Evolutionary conservation across 805 yeast species (phyloP).

Genomic region (Schwanniomyces sp.): DNA sequence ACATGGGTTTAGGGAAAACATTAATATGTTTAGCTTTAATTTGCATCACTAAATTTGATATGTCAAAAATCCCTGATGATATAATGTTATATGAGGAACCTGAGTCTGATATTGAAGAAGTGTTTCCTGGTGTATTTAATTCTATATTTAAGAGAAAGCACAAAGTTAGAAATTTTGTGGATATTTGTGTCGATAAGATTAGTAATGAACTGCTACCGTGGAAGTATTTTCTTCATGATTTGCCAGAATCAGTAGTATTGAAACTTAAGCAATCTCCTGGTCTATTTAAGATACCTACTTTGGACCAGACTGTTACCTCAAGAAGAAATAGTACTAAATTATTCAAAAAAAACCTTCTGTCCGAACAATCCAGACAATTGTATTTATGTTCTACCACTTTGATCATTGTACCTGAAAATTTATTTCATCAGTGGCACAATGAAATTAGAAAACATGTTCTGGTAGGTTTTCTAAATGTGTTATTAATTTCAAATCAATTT

Average conservation of each 20-base stretch:
- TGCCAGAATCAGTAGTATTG: constrained; percentile 45
- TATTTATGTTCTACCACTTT: constrained; percentile 54
- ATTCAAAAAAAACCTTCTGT: constrained; percentile 5
- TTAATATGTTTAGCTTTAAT: constrained; percentile 58
- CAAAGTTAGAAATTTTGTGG: constrained; percentile 15
- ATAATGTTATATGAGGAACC: constrained; percentile 15
- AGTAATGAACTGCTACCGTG: constrained; percentile 55
- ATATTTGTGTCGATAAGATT: constrained; percentile 44
- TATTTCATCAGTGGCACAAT: constrained; percentile 62
- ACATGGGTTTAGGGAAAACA: constrained; percentile 70
- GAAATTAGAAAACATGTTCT: constrained; percentile 59
- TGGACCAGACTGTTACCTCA: neutral
- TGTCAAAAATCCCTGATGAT: constrained; percentile 40
- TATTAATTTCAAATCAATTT: constrained; percentile 33
- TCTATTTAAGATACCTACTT: constrained; percentile 35
- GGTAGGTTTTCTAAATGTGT: constrained; percentile 30
- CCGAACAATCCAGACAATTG: constrained; percentile 26
- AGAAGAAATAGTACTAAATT: neutral
- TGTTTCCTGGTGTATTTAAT: neutral
- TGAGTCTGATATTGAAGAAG: neutral
- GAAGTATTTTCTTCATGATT: constrained; percentile 43
- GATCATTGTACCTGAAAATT: constrained; percentile 64
- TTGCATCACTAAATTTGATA: constrained; percentile 53
- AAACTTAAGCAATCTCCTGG: constrained; percentile 43
- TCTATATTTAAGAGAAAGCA: constrained; percentile 39